These are phyloP conservation scores for Albatrellus ellisii DNA, from an alignment of 768 basidiomycete species.

Conservation along the genomic window DNA sequence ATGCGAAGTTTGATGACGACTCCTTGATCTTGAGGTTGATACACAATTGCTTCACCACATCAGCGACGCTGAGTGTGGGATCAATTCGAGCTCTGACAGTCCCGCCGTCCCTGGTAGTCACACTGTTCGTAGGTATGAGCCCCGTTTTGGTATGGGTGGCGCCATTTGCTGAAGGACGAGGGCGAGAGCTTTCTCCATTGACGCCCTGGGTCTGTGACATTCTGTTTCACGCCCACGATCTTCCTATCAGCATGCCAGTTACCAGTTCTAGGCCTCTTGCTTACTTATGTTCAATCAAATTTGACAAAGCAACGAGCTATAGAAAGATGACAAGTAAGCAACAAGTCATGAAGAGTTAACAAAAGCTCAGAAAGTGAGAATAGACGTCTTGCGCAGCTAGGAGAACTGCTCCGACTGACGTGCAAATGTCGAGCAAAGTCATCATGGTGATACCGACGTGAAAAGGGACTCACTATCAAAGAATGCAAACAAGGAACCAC, in stretches of 20 bases:
- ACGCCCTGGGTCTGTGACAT: too few relatives aligned
- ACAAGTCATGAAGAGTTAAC: too few relatives aligned
- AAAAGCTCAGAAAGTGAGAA: constrained; percentile 1
- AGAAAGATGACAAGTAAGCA: not conserved
- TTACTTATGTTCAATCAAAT: too few relatives aligned
- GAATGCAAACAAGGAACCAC: too few relatives aligned
- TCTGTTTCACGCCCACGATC: too few relatives aligned
- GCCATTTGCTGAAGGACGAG: constrained; percentile 6
- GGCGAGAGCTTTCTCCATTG: constrained; percentile 6
- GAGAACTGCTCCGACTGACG: constrained; percentile 28
- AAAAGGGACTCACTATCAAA: not conserved
- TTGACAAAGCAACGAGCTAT: too few relatives aligned
- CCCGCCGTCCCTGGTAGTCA: constrained; percentile 65
- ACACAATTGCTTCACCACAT: constrained; percentile 76
- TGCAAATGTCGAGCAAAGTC: constrained; percentile 23
- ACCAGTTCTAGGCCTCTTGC: not conserved
- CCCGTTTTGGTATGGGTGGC: constrained; percentile 24
- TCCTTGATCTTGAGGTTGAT: constrained; percentile 70
- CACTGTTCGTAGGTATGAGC: constrained; percentile 74
- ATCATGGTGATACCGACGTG: not conserved
- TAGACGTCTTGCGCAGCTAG: constrained; percentile 9
- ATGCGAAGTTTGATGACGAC: constrained; percentile 54
- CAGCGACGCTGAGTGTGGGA: constrained; percentile 69
- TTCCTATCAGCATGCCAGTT: too few relatives aligned
- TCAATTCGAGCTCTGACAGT: constrained; percentile 72